A percentile compares a stretch with the other conserved stretches of the same genome.
phyloP scores from a whole-genome alignment of 169 alveolate species.

The Miamiensis avidus region DNA sequence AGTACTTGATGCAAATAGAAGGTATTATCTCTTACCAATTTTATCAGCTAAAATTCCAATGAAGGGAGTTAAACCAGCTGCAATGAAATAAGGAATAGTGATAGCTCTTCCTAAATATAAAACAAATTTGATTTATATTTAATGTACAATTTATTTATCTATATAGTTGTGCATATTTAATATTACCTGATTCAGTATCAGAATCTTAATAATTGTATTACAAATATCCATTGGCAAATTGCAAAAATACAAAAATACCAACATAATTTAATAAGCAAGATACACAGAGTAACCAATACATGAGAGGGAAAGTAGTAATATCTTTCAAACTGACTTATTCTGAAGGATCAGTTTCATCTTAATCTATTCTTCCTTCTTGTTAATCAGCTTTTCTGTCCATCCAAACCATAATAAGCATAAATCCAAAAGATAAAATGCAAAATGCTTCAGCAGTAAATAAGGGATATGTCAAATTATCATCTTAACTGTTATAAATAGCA shows the following conservation, averaged over 20 bases:
- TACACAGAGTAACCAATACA: conserved; percentile 8
- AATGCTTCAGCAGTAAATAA: conserved; percentile 22
- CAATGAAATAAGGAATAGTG: conserved; percentile 60
- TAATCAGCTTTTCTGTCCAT: conserved; percentile 35
- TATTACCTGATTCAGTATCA: neutral
- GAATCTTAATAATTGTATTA: neutral
- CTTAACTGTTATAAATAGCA: conserved; percentile 11
- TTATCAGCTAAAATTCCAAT: conserved; percentile 60
- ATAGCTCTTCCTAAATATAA: too few species aligned
- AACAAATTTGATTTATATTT: too few species aligned
- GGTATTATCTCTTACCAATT: conserved; percentile 52
- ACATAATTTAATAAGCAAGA: conserved; percentile 17
- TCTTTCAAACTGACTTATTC: conserved; percentile 9
- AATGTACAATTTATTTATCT: too few species aligned
- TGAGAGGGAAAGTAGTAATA: neutral
- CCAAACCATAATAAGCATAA: conserved; percentile 8
- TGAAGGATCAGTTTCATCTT: neutral
- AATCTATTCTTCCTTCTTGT: conserved; percentile 18
- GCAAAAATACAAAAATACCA: conserved; percentile 21
- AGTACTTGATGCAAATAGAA: conserved; percentile 17
- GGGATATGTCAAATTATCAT: conserved; percentile 18
- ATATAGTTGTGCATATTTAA: neutral
- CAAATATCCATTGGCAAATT: neutral
- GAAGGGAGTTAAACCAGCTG: conserved; percentile 63
- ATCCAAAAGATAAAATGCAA: conserved; percentile 24